Evolutionary conservation across 73 alveolate genomes (phyloP).

Genomic region (Symbiodinium pilosum): DNA sequence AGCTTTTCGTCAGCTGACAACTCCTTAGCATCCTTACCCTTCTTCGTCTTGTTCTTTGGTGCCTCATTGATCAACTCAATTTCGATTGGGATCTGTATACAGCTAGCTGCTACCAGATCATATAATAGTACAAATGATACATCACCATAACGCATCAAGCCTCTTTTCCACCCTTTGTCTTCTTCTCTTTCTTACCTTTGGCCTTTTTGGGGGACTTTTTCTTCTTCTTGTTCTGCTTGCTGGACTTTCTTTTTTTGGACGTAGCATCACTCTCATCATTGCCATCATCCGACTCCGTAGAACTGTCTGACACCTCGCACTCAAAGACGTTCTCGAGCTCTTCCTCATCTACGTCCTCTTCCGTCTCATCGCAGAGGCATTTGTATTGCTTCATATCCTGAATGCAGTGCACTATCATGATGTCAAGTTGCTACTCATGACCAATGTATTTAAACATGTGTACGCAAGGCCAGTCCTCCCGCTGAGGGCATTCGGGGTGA

Average conservation of each 20-base stretch:
- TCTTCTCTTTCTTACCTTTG: not conserved
- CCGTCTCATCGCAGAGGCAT: not conserved
- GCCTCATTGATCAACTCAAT: too few species aligned
- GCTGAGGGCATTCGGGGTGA: not conserved
- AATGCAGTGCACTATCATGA: not conserved
- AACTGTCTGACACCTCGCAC: too few species aligned
- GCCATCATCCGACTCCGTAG: not conserved
- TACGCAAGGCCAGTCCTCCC: not conserved
- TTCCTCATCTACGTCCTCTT: not conserved
- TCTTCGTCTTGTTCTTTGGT: too few species aligned
- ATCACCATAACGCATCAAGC: not conserved
- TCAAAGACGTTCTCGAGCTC: not conserved
- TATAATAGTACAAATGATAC: not conserved
- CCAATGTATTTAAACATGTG: too few species aligned
- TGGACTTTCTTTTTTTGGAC: not conserved
- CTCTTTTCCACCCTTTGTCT: not conserved
- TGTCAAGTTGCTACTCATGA: not conserved
- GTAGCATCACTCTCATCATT: not conserved
- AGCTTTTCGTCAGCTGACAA: too few species aligned
- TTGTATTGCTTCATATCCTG: not conserved
- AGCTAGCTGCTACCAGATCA: too few species aligned
- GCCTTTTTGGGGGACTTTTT: not conserved
- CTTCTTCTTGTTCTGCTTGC: not conserved
- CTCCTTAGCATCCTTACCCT: too few species aligned
- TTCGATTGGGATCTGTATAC: too few species aligned